phyloP scores from a whole-genome alignment of 225 moss, liverwort and hornwort genomes.

The Pseudisothecium myosuroides region DNA sequence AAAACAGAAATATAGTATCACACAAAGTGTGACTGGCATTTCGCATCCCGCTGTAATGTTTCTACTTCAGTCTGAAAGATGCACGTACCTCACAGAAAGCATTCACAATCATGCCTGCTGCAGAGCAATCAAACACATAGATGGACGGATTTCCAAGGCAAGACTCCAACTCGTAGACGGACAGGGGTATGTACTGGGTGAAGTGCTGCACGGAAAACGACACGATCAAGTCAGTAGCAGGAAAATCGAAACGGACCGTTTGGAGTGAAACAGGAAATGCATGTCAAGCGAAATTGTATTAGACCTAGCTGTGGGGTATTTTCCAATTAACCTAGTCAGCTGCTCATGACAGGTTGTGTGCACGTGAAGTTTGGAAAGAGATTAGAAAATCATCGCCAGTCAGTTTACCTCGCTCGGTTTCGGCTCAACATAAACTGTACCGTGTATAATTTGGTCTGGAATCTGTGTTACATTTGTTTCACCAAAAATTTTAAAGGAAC shows the following conservation, averaged over 20 bases:
- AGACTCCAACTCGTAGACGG: constrained; percentile 82
- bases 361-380: neutral
- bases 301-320: neutral
- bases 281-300: neutral
- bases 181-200: constrained; percentile 94
- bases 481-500: neutral
- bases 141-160: constrained; percentile 94
- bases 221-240: neutral
- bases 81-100: constrained; percentile 72
- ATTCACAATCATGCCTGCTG: constrained; percentile 95
- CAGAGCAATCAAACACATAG: constrained; percentile 98
- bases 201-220: constrained; percentile 55
- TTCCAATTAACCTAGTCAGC: neutral
- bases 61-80: neutral
- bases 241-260: neutral
- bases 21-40: neutral
- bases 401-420: neutral
- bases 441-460: neutral
- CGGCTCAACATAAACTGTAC: neutral
- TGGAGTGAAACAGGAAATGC: neutral
- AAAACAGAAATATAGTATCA: neutral
- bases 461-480: neutral
- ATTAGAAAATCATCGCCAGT: neutral
- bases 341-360: neutral
- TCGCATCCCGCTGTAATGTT: neutral